phyloP scores from a whole-genome alignment of 2,329 filamentous ascomycete genomes.

The Aspergillus novofumigatus region DNA sequence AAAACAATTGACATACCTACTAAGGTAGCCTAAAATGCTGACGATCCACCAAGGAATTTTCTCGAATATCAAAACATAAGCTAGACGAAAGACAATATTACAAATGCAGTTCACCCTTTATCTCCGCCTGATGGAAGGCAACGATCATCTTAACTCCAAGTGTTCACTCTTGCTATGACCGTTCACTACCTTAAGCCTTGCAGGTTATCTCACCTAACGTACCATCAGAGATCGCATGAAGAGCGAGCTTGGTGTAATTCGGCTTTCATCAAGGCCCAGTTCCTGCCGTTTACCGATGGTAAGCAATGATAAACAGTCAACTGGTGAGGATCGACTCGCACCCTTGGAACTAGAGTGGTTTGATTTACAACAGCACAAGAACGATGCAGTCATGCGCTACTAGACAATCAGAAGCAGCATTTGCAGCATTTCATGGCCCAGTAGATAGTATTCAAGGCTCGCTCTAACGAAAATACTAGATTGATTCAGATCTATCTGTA shows the following conservation, averaged over 20 bases:
- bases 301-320: too few species aligned
- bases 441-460: background rate
- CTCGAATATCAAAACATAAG: too few species aligned
- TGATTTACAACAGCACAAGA: background rate
- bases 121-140: too few species aligned
- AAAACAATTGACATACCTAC: too few species aligned
- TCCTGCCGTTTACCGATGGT: background rate
- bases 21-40: too few species aligned
- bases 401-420: background rate
- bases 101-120: too few species aligned
- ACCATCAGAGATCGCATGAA: background rate
- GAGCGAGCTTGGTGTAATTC: background rate
- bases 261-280: background rate
- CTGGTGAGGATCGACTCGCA: background rate
- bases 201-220: background rate
- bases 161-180: background rate
- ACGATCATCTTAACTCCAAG: too few species aligned
- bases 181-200: background rate
- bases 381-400: background rate
- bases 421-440: background rate
- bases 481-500: background rate
- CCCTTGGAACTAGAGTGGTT: background rate
- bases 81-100: too few species aligned
- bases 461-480: background rate
- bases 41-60: too few species aligned